Percentiles rank a stretch among this genome's conserved stretches.
These are phyloP conservation scores for Pelargonium australe DNA, from an alignment of 441 rosid species.

Conservation along the genomic window DNA sequence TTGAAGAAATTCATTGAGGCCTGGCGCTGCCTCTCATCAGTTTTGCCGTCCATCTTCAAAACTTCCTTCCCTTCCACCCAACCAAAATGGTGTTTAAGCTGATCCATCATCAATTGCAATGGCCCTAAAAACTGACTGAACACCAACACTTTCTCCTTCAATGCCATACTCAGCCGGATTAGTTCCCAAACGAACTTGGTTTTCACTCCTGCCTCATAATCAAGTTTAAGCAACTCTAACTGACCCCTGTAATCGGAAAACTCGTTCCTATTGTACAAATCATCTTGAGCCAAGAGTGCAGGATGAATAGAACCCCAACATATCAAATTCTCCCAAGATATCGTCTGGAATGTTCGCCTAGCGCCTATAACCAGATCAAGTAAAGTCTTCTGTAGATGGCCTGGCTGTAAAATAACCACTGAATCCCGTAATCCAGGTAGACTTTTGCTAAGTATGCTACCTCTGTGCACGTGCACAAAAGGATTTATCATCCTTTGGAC, in stretches of 20 bases:
- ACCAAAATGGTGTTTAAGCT: constrained; percentile 25
- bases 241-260: constrained; percentile 12
- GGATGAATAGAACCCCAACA: constrained; percentile 53
- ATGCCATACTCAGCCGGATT: constrained; percentile 32
- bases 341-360: constrained; percentile 19
- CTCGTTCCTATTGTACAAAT: constrained; percentile 15
- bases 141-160: constrained; percentile 58
- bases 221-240: constrained; percentile 24
- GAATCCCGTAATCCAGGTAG: constrained; percentile 70
- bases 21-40: constrained; percentile 38
- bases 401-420: constrained; percentile 49
- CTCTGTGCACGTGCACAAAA: constrained; percentile 61
- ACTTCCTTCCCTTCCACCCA: constrained; percentile 50
- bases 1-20: constrained; percentile 44
- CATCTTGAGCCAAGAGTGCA: constrained; percentile 29
- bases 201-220: constrained; percentile 50
- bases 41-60: constrained; percentile 45
- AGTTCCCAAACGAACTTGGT: constrained; percentile 53
- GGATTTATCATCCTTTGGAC: constrained; percentile 39
- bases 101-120: constrained; percentile 37
- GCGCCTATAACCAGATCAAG: constrained; percentile 11
- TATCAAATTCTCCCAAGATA: constrained; percentile 31
- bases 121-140: constrained; percentile 55
- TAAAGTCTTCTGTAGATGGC: constrained; percentile 38
- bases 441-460: constrained; percentile 40